Evolutionary conservation across 176 grass and related monocot genomes (phyloP), one percentile per base, ranked within the genome.

Genomic region (Carex cristatella): DNA sequence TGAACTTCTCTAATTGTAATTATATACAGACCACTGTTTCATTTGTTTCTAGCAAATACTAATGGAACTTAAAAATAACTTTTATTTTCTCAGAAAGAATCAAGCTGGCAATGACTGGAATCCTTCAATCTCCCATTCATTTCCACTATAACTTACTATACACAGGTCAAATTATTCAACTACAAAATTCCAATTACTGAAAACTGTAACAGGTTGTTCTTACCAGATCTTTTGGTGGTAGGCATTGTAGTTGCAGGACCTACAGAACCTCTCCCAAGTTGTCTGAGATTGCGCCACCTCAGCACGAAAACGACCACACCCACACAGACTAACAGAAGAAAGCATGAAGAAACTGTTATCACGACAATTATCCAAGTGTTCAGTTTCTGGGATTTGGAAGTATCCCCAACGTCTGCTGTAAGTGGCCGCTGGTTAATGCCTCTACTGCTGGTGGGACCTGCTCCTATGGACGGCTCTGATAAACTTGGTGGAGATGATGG

Each of bases 211-310:
- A 16, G 30, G 19, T 33, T 55, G 28, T 64, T 33, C 32, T 67
- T 91, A 97, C 95, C 93, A 73, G 90, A 79, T 98, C 89, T 93
- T 90, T 89, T 95, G 65, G 88, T 88, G 54, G 72, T 49, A 85
- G 91, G 66, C 13, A 38, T 78, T 60, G 68, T 83, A 69, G 68
- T 79, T 85, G 86, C 83, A 83, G 87, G 83, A 80, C 85, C 91
- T 75, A 89, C 83, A 88, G 88, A 59, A 32, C 63, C 81, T 60
- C 84, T 78, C 42, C 86, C 79, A 84, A 76, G 80, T 53, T 74
- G 46, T 80, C 72, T 77, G 83, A 70, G 48, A 85, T 92, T 92
- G 32, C 7, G 81, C 88, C 75, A 89, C 56, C 92, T 95, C 72
- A 90, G 40, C 31, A 95, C n/a, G 40, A 90, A 84, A 86, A 94